Conservation (phyloP, 352 stramenopile species). For the Pythium phragmiticola region DNA sequence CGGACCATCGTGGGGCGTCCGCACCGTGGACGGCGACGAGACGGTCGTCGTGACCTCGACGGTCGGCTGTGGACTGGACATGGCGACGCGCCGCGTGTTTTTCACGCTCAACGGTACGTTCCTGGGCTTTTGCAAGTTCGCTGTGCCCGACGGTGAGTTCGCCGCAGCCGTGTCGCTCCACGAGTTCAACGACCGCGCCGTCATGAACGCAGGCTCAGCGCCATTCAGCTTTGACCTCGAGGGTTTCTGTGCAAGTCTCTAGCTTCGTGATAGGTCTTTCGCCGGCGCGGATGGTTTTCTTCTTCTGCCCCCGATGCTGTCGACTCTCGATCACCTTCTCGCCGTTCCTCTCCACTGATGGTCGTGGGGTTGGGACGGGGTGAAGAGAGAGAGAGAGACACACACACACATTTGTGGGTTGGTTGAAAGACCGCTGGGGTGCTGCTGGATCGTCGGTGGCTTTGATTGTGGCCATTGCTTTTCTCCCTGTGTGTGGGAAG, state of each 20-base stretch:
- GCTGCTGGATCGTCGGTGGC: constrained; percentile 23
- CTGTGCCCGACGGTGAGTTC: constrained; percentile 56
- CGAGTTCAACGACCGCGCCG: constrained; percentile 62
- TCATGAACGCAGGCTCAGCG: constrained; percentile 69
- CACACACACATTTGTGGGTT: background rate
- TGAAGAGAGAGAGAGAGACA: background rate
- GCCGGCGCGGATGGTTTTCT: background rate
- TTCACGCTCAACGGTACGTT: constrained; percentile 81
- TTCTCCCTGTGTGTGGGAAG: background rate
- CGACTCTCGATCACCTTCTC: background rate
- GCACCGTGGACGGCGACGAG: constrained; percentile 7
- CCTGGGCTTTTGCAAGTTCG: constrained; percentile 43
- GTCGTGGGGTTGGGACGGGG: background rate
- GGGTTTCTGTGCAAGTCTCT: constrained; percentile 88
- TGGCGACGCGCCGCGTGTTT: constrained; percentile 52
- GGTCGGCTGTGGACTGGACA: constrained; percentile 78
- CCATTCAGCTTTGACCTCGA: constrained; percentile 85
- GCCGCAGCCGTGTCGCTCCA: constrained; percentile 79
- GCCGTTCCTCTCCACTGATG: background rate
- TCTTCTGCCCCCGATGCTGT: background rate
- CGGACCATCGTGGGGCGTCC: constrained; percentile 62
- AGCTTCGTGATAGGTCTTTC: constrained; percentile 26
- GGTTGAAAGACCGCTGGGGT: constrained; percentile 1
- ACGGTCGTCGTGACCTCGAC: constrained; percentile 25
- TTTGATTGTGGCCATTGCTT: constrained; percentile 4